Percentiles rank a stretch among this genome's conserved stretches.
These are phyloP conservation scores for Colletotrichum higginsianum DNA, from an alignment of 2,329 filamentous ascomycete species.

Conservation along the genomic window DNA sequence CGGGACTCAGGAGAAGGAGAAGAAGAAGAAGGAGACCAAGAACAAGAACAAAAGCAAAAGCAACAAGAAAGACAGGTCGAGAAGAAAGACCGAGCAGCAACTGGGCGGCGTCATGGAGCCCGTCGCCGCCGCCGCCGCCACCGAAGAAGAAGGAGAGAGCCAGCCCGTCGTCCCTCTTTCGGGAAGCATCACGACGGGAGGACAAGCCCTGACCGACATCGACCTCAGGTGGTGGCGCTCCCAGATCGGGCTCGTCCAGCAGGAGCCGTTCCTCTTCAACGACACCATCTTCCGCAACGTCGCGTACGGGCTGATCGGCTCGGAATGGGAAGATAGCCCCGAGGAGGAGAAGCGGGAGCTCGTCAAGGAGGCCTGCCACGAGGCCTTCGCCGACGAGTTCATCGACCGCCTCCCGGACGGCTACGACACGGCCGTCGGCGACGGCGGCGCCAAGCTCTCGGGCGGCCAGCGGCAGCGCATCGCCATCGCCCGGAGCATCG, in stretches of 20 bases:
- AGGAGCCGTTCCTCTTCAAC: constrained; percentile 79
- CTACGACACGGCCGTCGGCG: constrained; percentile 77
- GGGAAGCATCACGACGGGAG: constrained; percentile 69
- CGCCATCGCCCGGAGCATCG: constrained; percentile 82
- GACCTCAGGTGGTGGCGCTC: constrained; percentile 75
- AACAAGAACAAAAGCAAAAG: constrained; percentile 43
- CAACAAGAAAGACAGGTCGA: constrained; percentile 43
- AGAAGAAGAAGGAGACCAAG: constrained; percentile 45
- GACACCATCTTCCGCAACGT: constrained; percentile 76
- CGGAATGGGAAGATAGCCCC: constrained; percentile 65
- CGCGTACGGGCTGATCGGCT: constrained; percentile 69
- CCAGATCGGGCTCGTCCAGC: constrained; percentile 76
- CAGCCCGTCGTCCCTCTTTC: constrained; percentile 62
- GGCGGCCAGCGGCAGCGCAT: constrained; percentile 87
- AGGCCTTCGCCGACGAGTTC: constrained; percentile 80
- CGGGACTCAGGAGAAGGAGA: constrained; percentile 56
- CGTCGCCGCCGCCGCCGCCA: constrained; percentile 44
- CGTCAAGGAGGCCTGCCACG: constrained; percentile 74
- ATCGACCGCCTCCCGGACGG: constrained; percentile 76
- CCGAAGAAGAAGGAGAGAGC: constrained; percentile 50
- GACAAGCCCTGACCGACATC: constrained; percentile 68
- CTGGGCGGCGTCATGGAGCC: background rate
- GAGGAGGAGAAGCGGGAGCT: constrained; percentile 71
- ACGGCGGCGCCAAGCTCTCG: constrained; percentile 76
- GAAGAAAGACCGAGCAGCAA: constrained; percentile 37